Evolutionary conservation across 2,329 filamentous ascomycete genomes (phyloP), one percentile per base, ranked within the genome.

Genomic region (Raffaelea arxii): DNA sequence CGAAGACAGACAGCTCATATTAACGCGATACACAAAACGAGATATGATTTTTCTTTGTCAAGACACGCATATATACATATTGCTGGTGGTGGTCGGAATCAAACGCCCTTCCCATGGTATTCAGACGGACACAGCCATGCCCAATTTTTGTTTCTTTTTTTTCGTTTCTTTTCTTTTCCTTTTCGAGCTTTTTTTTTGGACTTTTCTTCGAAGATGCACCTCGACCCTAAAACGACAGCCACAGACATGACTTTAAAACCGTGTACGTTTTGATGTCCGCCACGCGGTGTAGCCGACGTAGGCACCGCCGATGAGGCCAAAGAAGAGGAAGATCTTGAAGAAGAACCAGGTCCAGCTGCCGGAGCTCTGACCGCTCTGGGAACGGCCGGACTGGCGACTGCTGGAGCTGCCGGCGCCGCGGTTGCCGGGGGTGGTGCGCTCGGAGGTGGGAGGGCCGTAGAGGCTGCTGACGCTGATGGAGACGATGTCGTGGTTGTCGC

Each of bases 401-500:
- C n/a, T 25, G 10, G 6, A 60, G 57, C 54, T 39, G 46, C 50
- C 55, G 50, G 55, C 53, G 54, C 62, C 54, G 48, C 21, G 25
- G 38, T 59, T 60, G 50, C 59, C 67, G 49, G 62, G 62, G 22
- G 64, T 64, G n/a, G 65, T 55, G 50, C 62, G 64, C 54, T 56
- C 63, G 44, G 62, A 59, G 44, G 71, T 67, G 57, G 70, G 69
- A 24, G 67, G 66, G 48, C 77, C 81, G 70, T 97, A 97, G 51
- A 98, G 71, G 65, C 96, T 98, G 72, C 84, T 85, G 48, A 91
- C 83, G 53, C 81, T 74, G 57, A 98, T 77, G 43, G 80, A 84
- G 62, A 97, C 80, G 65, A 98, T 94, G 68, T 98, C 92, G 74
- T 96, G 91, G 74, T 95, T 95, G 69, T 98, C 92, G 66, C 82